Base-by-base conservation (phyloP, 139 green algal genomes). In the Dunaliella primolecta region DNA sequence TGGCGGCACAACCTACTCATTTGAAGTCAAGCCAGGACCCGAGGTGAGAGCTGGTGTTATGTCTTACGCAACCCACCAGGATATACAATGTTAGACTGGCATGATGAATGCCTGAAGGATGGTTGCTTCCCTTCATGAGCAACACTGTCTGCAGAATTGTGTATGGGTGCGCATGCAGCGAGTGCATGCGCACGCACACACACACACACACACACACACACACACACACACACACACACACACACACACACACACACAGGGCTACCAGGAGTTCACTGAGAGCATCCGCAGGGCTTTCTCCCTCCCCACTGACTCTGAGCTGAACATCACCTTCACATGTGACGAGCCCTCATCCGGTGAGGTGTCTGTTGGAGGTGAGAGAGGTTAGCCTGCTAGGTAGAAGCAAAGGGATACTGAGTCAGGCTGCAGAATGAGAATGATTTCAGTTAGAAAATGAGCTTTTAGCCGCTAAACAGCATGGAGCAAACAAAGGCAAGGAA, bases 241-340 rank as follows among this genome's bases (percentile, higher is more conserved):
- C 46, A 64, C 46, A 15, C 46, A 64, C 46, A 64, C 46, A 64
- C 46, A 77, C 71, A 35, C 71, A 77, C 91, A 95, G 25, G 95
- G 95, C 35, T 98, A 98, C 87, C 55, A 83, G 20, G 85, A 93
- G 80, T 98, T 98, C 86, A 98, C 95, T 0, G 84, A 94, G 56
- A 89, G 93, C 80, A 98, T 98, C 46, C 88, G 95, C 23, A 71
- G 88, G 20, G 93, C 95, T 3, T 98, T 98, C 82, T 86, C 85
- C 46, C 92, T 98, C 36, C 95, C 95, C 0, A 88, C 93, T 23
- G 95, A 97, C 82, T 91, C 83, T n/a, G 93, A 98, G 86, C 89
- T 98, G 24, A 98, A 98, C 90, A 98, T 98, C 83, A 98, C 95
- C 0, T 98, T 98, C 91, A 98, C 95, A 11, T 98, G 95, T 83